phyloP scores from a whole-genome alignment of 1,139 yeast genomes.

The Candida smagusa region DNA sequence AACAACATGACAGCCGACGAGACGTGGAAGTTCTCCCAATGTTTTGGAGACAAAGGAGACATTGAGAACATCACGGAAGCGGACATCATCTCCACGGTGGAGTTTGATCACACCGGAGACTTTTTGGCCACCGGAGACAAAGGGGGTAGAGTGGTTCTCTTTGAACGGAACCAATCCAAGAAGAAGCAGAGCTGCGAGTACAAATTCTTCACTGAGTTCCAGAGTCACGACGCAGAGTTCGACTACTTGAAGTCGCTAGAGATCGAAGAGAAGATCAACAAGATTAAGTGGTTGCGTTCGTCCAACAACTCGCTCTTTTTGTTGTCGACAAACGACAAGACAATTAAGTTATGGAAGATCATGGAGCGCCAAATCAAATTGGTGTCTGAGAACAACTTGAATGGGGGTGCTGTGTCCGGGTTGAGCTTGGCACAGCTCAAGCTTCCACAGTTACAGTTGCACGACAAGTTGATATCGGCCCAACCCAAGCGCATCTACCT shows the following conservation, averaged over 20 bases:
- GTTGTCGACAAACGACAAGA: constrained; percentile 92
- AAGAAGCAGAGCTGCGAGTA: constrained; percentile 78
- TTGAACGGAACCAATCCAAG: constrained; percentile 81
- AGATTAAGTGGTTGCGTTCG: constrained; percentile 92
- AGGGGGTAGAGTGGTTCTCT: constrained; percentile 95
- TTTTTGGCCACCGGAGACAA: constrained; percentile 97
- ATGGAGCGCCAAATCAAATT: constrained; percentile 89
- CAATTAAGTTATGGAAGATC: constrained; percentile 95
- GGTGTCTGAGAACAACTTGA: constrained; percentile 84
- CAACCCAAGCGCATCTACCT: constrained; percentile 89
- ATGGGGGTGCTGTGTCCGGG: constrained; percentile 14
- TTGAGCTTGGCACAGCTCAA: constrained; percentile 42
- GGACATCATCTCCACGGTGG: constrained; percentile 95
- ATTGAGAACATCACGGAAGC: constrained; percentile 96
- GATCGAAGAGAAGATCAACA: constrained; percentile 96
- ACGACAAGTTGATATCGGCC: constrained; percentile 93
- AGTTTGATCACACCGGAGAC: constrained; percentile 93
- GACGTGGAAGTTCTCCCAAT: constrained; percentile 74
- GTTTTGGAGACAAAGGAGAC: constrained; percentile 98
- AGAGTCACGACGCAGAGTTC: constrained; percentile 97
- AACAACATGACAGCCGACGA: constrained; percentile 19
- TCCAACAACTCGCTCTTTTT: constrained; percentile 85
- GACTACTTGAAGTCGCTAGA: constrained; percentile 94
- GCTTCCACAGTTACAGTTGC: constrained; percentile 84
- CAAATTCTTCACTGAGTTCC: constrained; percentile 94